phyloP scores from a whole-genome alignment of 176 grass and related monocot species.

The maize (Zea mays) region Zm-B73-REFERENCE-NAM-5.0 NC_050105.1:78183501-78184000 shows the following conservation, averaged over 20 bases:
- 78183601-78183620: slow-evolving; percentile 66
- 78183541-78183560: slow-evolving; percentile 32
- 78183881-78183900: no score
- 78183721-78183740: slow-evolving; percentile 29
- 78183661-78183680: not conserved
- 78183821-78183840: not conserved
- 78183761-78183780: not conserved
- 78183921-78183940: no score
- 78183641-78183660: slow-evolving; percentile 1
- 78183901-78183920: no score
- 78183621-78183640: slow-evolving; percentile 19
- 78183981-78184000: no score
- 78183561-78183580: slow-evolving; percentile 89
- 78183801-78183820: not conserved
- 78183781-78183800: slow-evolving; percentile 1
- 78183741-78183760: slow-evolving; percentile 8
- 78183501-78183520: slow-evolving; percentile 17
- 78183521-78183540: slow-evolving; percentile 29
- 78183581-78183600: slow-evolving; percentile 95
- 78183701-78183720: slow-evolving; percentile 17
- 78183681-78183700: slow-evolving; percentile 15
- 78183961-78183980: no score
- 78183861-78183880: no score
- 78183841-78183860: no score
- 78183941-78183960: no score